Evolutionary conservation across 164 flowering plant genomes (phyloP).

Genomic region (Magnolia officinalis): DNA sequence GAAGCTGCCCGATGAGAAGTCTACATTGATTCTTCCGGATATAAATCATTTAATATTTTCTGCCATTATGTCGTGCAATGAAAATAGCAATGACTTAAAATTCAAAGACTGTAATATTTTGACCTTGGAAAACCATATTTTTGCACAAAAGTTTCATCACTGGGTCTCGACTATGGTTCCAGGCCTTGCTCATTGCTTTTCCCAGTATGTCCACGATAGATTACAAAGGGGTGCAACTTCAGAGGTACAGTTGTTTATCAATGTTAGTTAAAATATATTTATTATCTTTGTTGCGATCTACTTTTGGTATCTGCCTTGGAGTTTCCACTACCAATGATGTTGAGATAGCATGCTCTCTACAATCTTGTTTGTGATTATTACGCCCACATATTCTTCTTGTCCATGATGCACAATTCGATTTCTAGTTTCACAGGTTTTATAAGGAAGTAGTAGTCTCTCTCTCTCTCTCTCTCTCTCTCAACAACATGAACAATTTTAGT

Average conservation of each 20-base stretch:
- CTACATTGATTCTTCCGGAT: slow-evolving; percentile 50
- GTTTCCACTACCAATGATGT: not conserved
- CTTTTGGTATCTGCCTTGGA: too few relatives aligned
- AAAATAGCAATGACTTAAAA: slow-evolving; percentile 34
- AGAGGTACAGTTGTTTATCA: slow-evolving; percentile 47
- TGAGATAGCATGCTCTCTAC: not conserved
- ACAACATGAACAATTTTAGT: too few relatives aligned
- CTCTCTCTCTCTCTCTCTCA: too few relatives aligned
- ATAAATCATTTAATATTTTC: slow-evolving; percentile 55
- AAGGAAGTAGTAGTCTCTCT: too few relatives aligned
- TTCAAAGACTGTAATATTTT: slow-evolving; percentile 39
- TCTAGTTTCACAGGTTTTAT: too few relatives aligned
- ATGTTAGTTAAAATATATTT: not conserved
- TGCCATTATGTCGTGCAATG: slow-evolving; percentile 54
- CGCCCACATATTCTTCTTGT: not conserved
- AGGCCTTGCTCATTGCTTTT: slow-evolving; percentile 52
- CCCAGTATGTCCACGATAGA: slow-evolving; percentile 53
- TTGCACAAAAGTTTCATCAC: slow-evolving; percentile 54
- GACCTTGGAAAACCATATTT: slow-evolving; percentile 40
- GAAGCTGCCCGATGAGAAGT: slow-evolving; percentile 16
- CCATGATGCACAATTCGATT: too few relatives aligned
- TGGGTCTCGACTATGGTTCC: slow-evolving; percentile 75
- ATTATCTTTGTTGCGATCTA: not conserved
- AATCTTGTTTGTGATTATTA: not conserved
- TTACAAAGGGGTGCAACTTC: slow-evolving; percentile 28